Base-by-base conservation (phyloP, 2,329 filamentous ascomycete species). In the Colletotrichum sp. region DNA sequence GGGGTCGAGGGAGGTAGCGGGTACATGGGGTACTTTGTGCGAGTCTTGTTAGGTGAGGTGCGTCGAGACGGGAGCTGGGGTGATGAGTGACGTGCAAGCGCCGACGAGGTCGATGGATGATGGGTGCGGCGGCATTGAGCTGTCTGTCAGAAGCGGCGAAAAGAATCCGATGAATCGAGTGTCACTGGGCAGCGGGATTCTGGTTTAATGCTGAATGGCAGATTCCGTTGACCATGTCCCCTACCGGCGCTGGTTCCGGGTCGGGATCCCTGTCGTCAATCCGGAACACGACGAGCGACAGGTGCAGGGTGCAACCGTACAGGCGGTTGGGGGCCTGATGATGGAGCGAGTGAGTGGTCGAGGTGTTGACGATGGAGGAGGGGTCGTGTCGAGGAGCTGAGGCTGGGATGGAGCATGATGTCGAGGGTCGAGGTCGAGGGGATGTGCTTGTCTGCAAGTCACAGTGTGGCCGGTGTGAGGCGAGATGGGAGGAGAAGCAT, bases 281-380 rank as follows among this genome's bases (percentile, higher is more conserved):
- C 73, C 73, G 73, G 69, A 75, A 75, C 73, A 36, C 36, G 32
- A 67, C 56, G 73, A 65, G 73, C 73, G 73, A 72, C 62, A 68
- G 69, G 62, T 68, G 69, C 73, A 72, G 62, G 73, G 73, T 69
- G 62, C 36, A 71, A 75, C 72, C 72, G 69, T 64, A 62, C 61
- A 66, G 30, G 36, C 32, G 72, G 67, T 34, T 25, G 62, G 70
- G 55, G 16, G 34, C 27, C 52, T 30, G 30, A 25, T 32, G 60
- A 66, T 16, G 28, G 69, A 66, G 12, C 16, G 12, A 48, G 32
- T 22, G 66, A 74, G 32, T 34, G 62, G 36, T 30, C 48, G 18
- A 18, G 56, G 56, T 25, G 58, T 43, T n/a, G 55, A 52, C 5
- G 66, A 18, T 2, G 39, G 39, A 43, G 28, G 60, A 27, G 36